These are phyloP conservation scores for Vinca major DNA, from an alignment of 305 asterid genomes.

Conservation along the genomic window DNA sequence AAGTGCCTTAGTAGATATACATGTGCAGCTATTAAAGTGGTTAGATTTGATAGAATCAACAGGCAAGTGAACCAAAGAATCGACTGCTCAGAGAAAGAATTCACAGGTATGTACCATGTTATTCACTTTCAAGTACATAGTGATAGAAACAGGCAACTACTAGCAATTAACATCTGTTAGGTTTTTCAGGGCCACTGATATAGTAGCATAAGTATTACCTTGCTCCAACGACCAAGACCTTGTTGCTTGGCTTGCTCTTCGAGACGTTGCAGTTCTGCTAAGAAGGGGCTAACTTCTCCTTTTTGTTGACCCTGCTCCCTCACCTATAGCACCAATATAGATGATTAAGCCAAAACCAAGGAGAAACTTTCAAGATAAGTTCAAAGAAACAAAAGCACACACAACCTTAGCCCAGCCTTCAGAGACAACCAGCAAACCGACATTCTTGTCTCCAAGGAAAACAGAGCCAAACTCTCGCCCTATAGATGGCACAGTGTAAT, in stretches of 20 bases:
- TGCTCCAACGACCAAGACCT: slow-evolving; percentile 95
- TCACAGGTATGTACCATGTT: not conserved
- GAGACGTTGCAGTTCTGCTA: slow-evolving; percentile 57
- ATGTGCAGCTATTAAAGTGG: no score
- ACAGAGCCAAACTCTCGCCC: slow-evolving; percentile 90
- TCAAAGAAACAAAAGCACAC: not conserved
- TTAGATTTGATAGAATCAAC: not conserved
- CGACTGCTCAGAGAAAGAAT: not conserved
- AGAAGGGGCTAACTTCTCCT: slow-evolving; percentile 82
- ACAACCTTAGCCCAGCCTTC: slow-evolving; percentile 98
- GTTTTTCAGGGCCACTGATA: not conserved
- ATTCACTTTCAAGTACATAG: not conserved
- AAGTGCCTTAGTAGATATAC: not conserved
- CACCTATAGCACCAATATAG: slow-evolving; percentile 43
- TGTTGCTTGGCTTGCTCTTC: slow-evolving; percentile 89
- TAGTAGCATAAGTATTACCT: slow-evolving; percentile 32
- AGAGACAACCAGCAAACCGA: slow-evolving; percentile 64
- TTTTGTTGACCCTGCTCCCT: slow-evolving; percentile 92
- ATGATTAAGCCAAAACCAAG: slow-evolving; percentile 13
- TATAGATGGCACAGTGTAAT: slow-evolving; percentile 74
- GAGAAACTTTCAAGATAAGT: not conserved
- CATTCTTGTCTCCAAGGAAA: slow-evolving; percentile 66
- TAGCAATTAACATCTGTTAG: not conserved
- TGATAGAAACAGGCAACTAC: not conserved
- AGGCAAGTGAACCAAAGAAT: not conserved